These are phyloP conservation scores for Penicillium robsamsonii DNA, from an alignment of 495 filamentous ascomycete species.

Conservation along the genomic window DNA sequence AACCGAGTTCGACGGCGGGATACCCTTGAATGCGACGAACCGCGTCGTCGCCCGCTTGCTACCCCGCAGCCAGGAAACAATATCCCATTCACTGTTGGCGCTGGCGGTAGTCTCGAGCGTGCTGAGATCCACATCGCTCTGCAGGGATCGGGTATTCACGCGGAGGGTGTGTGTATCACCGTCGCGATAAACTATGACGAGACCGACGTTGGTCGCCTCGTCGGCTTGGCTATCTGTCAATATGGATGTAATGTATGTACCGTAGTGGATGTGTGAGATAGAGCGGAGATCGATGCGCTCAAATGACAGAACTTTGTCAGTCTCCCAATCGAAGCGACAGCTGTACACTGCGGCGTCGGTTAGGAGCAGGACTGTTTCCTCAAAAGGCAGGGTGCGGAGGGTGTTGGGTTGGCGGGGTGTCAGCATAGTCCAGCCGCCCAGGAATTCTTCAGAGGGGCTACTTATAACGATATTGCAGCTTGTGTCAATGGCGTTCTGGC, in stretches of 20 bases:
- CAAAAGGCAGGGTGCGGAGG: constrained; percentile 65
- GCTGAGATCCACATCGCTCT: constrained; percentile 46
- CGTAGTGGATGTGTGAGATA: constrained; percentile 66
- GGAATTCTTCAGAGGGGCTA: constrained; percentile 76
- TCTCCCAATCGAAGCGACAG: constrained; percentile 87
- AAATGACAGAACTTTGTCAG: constrained; percentile 87
- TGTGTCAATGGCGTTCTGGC: constrained; percentile 85
- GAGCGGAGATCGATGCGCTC: constrained; percentile 79
- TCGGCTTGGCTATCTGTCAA: constrained; percentile 71
- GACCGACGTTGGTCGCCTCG: constrained; percentile 74
- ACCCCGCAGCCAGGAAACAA: constrained; percentile 44
- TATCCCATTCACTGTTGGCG: constrained; percentile 34
- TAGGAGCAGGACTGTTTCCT: constrained; percentile 81
- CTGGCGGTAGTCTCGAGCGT: constrained; percentile 29
- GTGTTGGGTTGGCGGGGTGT: constrained; percentile 66
- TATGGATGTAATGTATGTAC: constrained; percentile 86
- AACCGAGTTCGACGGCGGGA: constrained; percentile 40
- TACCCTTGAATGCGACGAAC: constrained; percentile 58
- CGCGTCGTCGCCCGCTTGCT: constrained; percentile 34
- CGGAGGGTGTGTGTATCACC: constrained; percentile 63
- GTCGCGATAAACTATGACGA: constrained; percentile 73
- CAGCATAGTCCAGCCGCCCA: constrained; percentile 80
- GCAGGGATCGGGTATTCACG: constrained; percentile 81
- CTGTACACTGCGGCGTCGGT: constrained; percentile 83
- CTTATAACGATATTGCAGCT: constrained; percentile 80